Evolutionary conservation across 1,139 yeast species (phyloP), one percentile per base, ranked within the genome.

Genomic region (Yueomyces sp.): DNA sequence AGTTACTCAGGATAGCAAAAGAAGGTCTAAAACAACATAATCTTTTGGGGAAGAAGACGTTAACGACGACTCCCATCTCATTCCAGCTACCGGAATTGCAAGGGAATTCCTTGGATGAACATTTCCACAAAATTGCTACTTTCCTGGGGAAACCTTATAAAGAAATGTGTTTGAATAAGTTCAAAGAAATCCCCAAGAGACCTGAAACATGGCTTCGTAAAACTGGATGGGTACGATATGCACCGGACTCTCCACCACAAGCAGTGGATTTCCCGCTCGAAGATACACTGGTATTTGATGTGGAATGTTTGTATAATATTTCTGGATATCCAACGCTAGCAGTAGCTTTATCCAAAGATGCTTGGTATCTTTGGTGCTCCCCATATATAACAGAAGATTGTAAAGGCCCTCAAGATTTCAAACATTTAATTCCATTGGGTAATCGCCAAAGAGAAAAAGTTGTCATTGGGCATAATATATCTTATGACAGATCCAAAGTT

Each of bases 281-380:
- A 44, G 66, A 70, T 28, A 76, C 75, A 4, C 58, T 89, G 27
- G 89, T 83, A 0, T 91, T 91, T 60, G 99, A 93, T 62, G 91
- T 85, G 5, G 99, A 93, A 59, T 86, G 82, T 0, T 58, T 89
- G 57, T 89, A 86, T 64, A 81, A 85, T 49, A 60, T 75, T 1
- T 76, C 93, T 0, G 75, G 73, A 6, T 87, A 77, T 58, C 79
- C 97, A 0, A 78, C 84, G 0, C 59, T 93, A 62, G 96, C 96
- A 1, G 76, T 86, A 0, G 95, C 96, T 6, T 81, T 74, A 1
- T 77, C 96, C 0, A 59, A 70, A 0, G 66, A 72, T 25, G 95
- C 96, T 0, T 87, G 97, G 96, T 93, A 89, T 58, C 80, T 81
- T 0, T 93, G 99, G 99, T 79, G 86, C 1, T 86, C 96, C 0